phyloP scores from a whole-genome alignment of 2,329 filamentous ascomycete genomes.

The Paecilomyces niveus region DNA sequence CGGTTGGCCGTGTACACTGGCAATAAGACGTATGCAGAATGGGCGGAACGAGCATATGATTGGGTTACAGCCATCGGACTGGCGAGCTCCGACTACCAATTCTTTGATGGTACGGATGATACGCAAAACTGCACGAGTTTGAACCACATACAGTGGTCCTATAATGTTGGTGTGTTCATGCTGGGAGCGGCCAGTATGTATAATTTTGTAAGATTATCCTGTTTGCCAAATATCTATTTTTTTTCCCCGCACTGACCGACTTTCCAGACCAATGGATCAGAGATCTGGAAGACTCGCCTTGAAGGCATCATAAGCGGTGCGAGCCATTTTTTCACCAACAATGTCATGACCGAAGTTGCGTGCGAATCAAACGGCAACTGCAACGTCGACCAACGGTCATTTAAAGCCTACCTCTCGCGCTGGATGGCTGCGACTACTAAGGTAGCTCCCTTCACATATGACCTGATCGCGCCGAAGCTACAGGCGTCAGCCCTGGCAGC shows the following conservation, averaged over 20 bases:
- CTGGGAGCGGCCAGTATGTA: conserved; percentile 52
- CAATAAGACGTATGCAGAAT: conserved; percentile 66
- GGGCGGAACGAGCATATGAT: conserved; percentile 61
- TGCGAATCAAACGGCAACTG: conserved; percentile 52
- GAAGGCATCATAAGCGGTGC: conserved; percentile 49
- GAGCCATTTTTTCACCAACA: conserved; percentile 45
- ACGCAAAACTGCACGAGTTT: conserved; percentile 44
- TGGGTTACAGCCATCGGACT: conserved; percentile 48
- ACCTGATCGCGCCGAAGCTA: conserved; percentile 47
- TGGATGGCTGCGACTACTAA: conserved; percentile 54
- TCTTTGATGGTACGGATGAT: conserved; percentile 51
- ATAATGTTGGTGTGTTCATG: conserved; percentile 50
- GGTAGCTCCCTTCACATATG: conserved; percentile 50
- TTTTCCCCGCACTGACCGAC: neutral
- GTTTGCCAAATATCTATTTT: neutral
- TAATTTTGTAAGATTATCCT: conserved; percentile 37
- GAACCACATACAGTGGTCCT: conserved; percentile 50
- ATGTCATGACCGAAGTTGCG: conserved; percentile 52
- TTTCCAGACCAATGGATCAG: conserved; percentile 26
- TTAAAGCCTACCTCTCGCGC: conserved; percentile 59
- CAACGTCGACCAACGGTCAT: conserved; percentile 57
- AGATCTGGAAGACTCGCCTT: conserved; percentile 47
- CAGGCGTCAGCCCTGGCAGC: conserved; percentile 48
- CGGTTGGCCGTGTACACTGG: conserved; percentile 67
- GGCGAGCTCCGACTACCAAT: conserved; percentile 43